Conservation (phyloP, 2,329 filamentous ascomycete species). For the Neonectria faginata region DNA sequence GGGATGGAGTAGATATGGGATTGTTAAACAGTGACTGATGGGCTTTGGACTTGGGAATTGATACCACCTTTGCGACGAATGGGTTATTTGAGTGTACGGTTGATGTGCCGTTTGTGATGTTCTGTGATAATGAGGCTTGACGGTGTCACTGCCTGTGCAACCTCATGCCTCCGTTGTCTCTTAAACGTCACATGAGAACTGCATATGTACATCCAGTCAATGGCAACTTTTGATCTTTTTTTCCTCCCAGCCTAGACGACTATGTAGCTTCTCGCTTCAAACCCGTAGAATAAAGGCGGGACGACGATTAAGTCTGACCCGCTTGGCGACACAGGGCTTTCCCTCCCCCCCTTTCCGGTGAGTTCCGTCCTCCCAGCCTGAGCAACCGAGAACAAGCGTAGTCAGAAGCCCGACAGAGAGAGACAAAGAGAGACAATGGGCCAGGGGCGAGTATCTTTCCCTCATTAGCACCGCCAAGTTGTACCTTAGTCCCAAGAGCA, state of each 20-base stretch:
- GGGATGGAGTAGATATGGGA: conserved; percentile 22
- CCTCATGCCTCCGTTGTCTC: too few species aligned
- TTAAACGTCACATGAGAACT: background rate
- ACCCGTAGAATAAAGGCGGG: conserved; percentile 61
- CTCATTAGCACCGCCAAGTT: conserved; percentile 90
- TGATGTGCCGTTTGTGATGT: background rate
- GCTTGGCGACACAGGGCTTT: conserved; percentile 96
- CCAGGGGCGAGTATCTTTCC: conserved; percentile 91
- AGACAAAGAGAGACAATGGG: conserved; percentile 37
- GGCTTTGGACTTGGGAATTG: conserved; percentile 38
- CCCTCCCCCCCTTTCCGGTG: conserved; percentile 69
- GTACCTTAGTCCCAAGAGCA: conserved; percentile 55
- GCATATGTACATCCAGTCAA: conserved; percentile 1
- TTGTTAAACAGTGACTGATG: conserved; percentile 30
- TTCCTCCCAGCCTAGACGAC: conserved; percentile 39
- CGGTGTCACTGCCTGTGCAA: too few species aligned
- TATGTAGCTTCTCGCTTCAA: conserved; percentile 47
- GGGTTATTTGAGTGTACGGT: conserved; percentile 3
- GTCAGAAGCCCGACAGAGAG: conserved; percentile 33
- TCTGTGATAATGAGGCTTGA: background rate
- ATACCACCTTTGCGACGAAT: conserved; percentile 38
- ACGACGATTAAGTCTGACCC: conserved; percentile 92
- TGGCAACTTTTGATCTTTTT: conserved; percentile 38
- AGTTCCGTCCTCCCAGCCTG: conserved; percentile 28
- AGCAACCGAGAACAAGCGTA: conserved; percentile 30